Percentiles rank a stretch among this genome's conserved stretches.
Conservation (phyloP, 2,329 filamentous ascomycete genomes). For the Paecilomyces niveus region DNA sequence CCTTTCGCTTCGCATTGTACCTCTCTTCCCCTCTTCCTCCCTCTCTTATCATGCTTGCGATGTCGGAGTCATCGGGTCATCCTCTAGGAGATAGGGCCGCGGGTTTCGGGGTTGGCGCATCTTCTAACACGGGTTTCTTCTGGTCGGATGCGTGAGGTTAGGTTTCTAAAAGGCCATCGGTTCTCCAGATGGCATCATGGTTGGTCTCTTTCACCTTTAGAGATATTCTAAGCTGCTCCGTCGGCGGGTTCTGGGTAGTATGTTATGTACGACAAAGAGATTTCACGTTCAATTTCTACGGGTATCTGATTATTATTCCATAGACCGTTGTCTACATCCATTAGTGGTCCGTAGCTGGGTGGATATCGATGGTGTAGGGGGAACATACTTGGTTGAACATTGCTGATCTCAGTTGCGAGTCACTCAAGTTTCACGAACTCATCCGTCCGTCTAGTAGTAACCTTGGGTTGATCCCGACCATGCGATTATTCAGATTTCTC, state of each 20-base stretch:
- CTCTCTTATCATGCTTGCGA: constrained; percentile 7
- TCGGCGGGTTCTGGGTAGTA: not conserved
- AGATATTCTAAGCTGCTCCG: not conserved
- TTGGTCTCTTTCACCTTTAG: not conserved
- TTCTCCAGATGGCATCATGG: not conserved
- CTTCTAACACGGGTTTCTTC: not conserved
- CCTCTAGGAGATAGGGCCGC: not conserved
- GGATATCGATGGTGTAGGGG: too few species aligned
- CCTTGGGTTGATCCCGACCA: too few species aligned
- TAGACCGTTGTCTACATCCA: not conserved
- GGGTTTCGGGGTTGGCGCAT: not conserved
- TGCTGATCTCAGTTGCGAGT: too few species aligned
- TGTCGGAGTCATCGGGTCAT: not conserved
- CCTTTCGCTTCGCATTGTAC: constrained; percentile 13
- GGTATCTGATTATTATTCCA: not conserved
- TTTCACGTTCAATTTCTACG: not conserved
- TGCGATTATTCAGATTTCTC: too few species aligned
- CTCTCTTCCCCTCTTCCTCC: constrained; percentile 6
- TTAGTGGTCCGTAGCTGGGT: too few species aligned
- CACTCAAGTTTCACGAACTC: too few species aligned
- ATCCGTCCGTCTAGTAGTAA: too few species aligned
- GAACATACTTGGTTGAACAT: too few species aligned
- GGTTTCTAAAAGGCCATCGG: not conserved
- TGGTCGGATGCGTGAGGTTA: not conserved
- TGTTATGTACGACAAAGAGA: not conserved